phyloP scores from a whole-genome alignment of 164 flowering plant genomes.

The Tinospora cordifolia region DNA sequence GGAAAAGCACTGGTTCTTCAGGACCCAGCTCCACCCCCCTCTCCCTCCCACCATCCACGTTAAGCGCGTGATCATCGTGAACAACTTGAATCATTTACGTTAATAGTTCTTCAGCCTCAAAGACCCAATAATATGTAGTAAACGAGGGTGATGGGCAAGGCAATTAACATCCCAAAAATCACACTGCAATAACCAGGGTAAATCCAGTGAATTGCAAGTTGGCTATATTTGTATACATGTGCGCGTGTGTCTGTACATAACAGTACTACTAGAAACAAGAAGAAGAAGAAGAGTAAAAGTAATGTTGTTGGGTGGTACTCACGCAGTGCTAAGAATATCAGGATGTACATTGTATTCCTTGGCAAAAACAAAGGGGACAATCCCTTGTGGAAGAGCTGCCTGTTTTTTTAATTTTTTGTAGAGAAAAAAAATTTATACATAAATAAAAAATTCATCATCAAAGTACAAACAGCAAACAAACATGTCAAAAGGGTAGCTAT shows the following conservation, averaged over 20 bases:
- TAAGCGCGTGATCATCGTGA: too few relatives aligned
- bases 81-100: neutral
- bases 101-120: conserved; percentile 23
- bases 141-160: conserved; percentile 72
- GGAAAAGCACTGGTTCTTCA: neutral
- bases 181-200: conserved; percentile 38
- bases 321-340: conserved; percentile 81
- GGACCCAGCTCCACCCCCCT: neutral
- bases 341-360: conserved; percentile 88
- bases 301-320: conserved; percentile 8
- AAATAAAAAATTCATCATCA: neutral
- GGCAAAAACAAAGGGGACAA: conserved; percentile 92
- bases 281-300: neutral
- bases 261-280: neutral
- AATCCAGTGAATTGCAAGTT: neutral
- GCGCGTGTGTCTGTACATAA: too few relatives aligned
- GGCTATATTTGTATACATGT: neutral
- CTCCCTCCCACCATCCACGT: too few relatives aligned
- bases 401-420: conserved; percentile 27
- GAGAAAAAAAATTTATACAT: conserved; percentile 1
- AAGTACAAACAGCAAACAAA: neutral
- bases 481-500: neutral
- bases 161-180: conserved; percentile 82
- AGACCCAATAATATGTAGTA: conserved; percentile 85
- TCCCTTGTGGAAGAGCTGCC: conserved; percentile 94